Evolutionary conservation across 306 rosid species (phyloP).

Genomic region (Carpinus viminea): DNA sequence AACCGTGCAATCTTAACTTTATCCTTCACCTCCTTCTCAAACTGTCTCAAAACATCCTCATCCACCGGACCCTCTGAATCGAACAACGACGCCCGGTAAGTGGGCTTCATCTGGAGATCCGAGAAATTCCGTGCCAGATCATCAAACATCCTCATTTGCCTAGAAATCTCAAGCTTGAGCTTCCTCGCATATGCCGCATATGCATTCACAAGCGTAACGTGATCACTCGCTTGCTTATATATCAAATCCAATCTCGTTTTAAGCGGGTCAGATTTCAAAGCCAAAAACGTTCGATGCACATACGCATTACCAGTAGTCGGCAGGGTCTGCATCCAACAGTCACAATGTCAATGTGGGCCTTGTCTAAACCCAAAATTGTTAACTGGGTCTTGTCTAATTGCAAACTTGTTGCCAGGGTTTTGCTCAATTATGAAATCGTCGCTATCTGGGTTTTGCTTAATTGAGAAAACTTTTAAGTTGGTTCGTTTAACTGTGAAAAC

Average conservation of each 20-base stretch:
- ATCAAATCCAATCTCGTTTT: conserved; percentile 89
- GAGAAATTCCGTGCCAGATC: conserved; percentile 76
- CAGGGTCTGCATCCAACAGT: conserved; percentile 57
- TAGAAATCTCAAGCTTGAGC: conserved; percentile 96
- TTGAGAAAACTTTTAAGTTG: background rate
- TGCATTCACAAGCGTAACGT: conserved; percentile 87
- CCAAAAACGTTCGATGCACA: conserved; percentile 81
- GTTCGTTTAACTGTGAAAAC: background rate
- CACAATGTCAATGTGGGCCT: background rate
- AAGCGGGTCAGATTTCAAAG: conserved; percentile 89
- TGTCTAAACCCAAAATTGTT: conserved; percentile 9
- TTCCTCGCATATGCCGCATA: conserved; percentile 97
- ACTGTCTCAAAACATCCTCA: conserved; percentile 88
- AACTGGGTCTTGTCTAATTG: conserved; percentile 13
- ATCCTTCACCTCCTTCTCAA: conserved; percentile 99
- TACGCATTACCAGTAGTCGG: conserved; percentile 83
- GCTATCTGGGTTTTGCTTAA: conserved; percentile 19
- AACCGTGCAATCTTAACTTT: conserved; percentile 76
- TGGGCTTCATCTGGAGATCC: conserved; percentile 61
- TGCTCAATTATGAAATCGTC: background rate
- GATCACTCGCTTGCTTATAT: conserved; percentile 93
- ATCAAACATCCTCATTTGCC: conserved; percentile 83
- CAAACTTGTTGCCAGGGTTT: conserved; percentile 16
- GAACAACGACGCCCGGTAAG: conserved; percentile 57
- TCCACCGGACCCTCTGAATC: conserved; percentile 79